Conservation (phyloP, 345 rosid species). For the Eutrema yunnanense region DNA sequence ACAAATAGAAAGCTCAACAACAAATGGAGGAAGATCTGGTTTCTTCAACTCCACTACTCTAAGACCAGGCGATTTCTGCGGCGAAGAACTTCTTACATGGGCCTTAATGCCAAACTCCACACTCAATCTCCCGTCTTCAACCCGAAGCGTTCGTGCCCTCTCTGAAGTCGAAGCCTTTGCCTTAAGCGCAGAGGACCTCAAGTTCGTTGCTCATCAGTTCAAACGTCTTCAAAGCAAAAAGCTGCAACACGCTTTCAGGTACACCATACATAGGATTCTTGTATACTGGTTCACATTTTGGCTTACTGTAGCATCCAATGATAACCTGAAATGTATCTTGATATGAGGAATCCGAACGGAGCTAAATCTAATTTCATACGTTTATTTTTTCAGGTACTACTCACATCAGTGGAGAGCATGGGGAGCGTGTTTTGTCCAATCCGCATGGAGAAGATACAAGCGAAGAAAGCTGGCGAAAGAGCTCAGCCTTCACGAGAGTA, state of each 20-base stretch:
- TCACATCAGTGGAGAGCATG: constrained; percentile 96
- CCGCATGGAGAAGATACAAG: constrained; percentile 72
- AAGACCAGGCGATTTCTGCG: constrained; percentile 87
- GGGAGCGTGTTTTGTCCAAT: constrained; percentile 80
- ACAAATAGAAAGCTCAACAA: constrained; percentile 84
- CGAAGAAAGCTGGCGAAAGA: constrained; percentile 59
- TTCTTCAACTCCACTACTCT: constrained; percentile 87
- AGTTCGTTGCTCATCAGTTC: constrained; percentile 79
- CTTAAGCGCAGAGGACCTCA: constrained; percentile 79
- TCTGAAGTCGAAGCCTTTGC: constrained; percentile 91
- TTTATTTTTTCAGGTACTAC: constrained; percentile 43
- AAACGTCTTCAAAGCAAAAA: constrained; percentile 87
- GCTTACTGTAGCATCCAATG: not conserved
- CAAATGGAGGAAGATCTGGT: constrained; percentile 85
- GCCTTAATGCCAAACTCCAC: constrained; percentile 77
- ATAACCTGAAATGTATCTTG: not conserved
- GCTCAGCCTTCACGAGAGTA: constrained; percentile 41
- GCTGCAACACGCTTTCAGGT: constrained; percentile 89
- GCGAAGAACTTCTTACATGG: constrained; percentile 93
- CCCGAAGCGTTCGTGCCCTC: constrained; percentile 64
- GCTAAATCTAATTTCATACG: not conserved
- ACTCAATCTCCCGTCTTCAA: constrained; percentile 62
- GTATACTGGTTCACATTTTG: not conserved
- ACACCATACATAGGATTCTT: constrained; percentile 2
- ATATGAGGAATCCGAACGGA: constrained; percentile 23